These are phyloP conservation scores for Rhododendron henanense DNA, from an alignment of 148 eudicot genomes.

Conservation along the genomic window DNA sequence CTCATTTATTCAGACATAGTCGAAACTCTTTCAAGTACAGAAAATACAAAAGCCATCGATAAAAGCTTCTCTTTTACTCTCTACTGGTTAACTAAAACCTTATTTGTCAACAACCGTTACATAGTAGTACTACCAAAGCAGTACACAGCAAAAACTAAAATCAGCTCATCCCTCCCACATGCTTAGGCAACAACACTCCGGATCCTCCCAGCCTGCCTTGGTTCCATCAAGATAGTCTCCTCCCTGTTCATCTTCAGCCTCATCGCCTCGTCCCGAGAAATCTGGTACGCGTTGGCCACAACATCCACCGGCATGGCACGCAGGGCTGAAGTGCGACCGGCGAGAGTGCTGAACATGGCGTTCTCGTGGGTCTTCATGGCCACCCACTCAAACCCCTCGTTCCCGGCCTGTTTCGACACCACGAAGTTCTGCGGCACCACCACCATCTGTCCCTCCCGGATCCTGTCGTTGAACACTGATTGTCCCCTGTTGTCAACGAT, in stretches of 20 bases:
- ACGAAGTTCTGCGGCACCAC: constrained; percentile 74
- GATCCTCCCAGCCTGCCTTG: constrained; percentile 13
- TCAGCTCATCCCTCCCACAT: not conserved
- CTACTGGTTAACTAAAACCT: not conserved
- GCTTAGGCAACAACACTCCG: constrained; percentile 32
- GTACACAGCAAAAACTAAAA: not conserved
- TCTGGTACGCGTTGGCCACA: constrained; percentile 47
- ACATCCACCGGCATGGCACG: constrained; percentile 55
- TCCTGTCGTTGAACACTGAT: constrained; percentile 47
- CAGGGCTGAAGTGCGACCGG: constrained; percentile 62
- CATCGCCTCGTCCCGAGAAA: constrained; percentile 43
- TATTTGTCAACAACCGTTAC: not conserved
- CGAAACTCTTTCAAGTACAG: not conserved
- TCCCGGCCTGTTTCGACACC: constrained; percentile 46
- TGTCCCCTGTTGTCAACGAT: constrained; percentile 56
- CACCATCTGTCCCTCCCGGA: constrained; percentile 55
- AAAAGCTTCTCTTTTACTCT: not conserved
- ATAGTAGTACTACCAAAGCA: no score
- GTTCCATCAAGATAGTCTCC: constrained; percentile 43
- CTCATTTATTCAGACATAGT: not conserved
- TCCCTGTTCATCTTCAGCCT: constrained; percentile 44
- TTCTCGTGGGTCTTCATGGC: constrained; percentile 62
- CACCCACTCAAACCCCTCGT: constrained; percentile 68
- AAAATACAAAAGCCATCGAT: not conserved
- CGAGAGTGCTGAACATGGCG: constrained; percentile 52